Evolutionary conservation across 1,284 basidiomycete species (phyloP).

Genomic region (Vanrija pseudolonga): DNA sequence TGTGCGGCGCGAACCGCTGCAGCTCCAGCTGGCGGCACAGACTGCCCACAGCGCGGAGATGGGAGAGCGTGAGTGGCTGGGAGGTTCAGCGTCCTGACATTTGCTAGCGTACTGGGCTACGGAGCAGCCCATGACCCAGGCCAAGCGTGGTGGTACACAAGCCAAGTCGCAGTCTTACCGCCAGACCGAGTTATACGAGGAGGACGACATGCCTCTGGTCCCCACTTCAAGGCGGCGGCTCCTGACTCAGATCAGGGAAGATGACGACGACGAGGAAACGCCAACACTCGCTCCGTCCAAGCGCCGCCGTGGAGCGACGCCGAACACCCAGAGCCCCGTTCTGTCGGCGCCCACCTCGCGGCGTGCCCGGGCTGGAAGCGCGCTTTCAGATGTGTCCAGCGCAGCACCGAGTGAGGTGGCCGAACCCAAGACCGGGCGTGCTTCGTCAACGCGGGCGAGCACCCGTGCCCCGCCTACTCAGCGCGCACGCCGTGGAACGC

Average conservation of each 20-base stretch:
- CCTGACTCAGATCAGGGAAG: constrained; percentile 17
- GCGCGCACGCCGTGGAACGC: constrained; percentile 1
- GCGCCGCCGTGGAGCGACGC: constrained; percentile 10
- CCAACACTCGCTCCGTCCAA: background rate
- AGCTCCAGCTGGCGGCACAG: constrained; percentile 31
- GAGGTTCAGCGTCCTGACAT: background rate
- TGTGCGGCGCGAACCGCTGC: constrained; percentile 30
- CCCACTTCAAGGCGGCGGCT: constrained; percentile 22
- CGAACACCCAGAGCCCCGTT: constrained; percentile 8
- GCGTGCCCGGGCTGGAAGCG: constrained; percentile 25
- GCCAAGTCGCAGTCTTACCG: background rate
- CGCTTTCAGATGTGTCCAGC: constrained; percentile 25
- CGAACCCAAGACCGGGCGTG: background rate
- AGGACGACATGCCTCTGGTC: constrained; percentile 33
- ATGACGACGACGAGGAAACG: constrained; percentile 25
- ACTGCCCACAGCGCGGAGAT: constrained; percentile 36
- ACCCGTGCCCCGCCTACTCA: constrained; percentile 1
- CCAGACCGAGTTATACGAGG: constrained; percentile 21
- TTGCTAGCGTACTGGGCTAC: constrained; percentile 40
- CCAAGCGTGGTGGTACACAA: background rate
- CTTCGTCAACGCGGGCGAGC: constrained; percentile 4
- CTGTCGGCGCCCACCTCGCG: constrained; percentile 5
- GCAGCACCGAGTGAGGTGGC: background rate
- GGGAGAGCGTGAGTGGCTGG: constrained; percentile 39
- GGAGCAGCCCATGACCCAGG: constrained; percentile 14